These are phyloP conservation scores for Camillea tinctor DNA, from an alignment of 2,329 filamentous ascomycete genomes.

Conservation along the genomic window DNA sequence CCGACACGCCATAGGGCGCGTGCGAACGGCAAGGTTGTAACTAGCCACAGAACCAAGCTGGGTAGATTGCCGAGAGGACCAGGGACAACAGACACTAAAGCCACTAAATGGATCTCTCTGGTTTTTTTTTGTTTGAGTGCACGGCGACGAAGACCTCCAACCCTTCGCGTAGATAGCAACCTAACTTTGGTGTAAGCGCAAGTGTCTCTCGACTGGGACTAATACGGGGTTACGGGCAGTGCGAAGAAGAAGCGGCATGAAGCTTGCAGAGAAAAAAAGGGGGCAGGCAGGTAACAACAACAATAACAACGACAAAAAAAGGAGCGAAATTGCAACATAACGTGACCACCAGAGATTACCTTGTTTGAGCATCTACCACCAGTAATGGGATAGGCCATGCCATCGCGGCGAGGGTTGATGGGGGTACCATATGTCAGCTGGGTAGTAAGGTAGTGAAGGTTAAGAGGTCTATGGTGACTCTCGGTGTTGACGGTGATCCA, in stretches of 20 bases:
- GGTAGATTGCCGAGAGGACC: conserved; percentile 34
- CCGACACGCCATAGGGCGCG: conserved; percentile 35
- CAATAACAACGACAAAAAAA: too few relatives aligned
- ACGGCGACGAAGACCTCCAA: conserved; percentile 1
- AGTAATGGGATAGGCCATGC: background rate
- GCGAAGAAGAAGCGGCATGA: background rate
- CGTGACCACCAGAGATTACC: background rate
- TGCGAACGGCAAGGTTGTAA: conserved; percentile 30
- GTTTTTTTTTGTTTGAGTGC: conserved; percentile 1
- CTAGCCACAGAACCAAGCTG: conserved; percentile 31
- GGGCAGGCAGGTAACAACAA: conserved; percentile 11
- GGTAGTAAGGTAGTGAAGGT: background rate
- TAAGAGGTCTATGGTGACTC: too few relatives aligned
- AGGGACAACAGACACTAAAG: conserved; percentile 27
- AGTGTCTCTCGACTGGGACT: conserved; percentile 5
- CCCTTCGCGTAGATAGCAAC: conserved; percentile 2
- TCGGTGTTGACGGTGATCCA: background rate
- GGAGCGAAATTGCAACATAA: conserved; percentile 7
- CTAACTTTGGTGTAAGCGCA: conserved; percentile 20
- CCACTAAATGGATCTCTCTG: conserved; percentile 17
- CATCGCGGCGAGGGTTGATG: background rate
- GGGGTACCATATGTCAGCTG: background rate
- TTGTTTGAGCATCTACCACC: conserved; percentile 6
- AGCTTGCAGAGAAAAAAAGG: background rate
- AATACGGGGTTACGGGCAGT: conserved; percentile 5